phyloP scores from a whole-genome alignment of 768 basidiomycete genomes.

The Tulasnella sp. region DNA sequence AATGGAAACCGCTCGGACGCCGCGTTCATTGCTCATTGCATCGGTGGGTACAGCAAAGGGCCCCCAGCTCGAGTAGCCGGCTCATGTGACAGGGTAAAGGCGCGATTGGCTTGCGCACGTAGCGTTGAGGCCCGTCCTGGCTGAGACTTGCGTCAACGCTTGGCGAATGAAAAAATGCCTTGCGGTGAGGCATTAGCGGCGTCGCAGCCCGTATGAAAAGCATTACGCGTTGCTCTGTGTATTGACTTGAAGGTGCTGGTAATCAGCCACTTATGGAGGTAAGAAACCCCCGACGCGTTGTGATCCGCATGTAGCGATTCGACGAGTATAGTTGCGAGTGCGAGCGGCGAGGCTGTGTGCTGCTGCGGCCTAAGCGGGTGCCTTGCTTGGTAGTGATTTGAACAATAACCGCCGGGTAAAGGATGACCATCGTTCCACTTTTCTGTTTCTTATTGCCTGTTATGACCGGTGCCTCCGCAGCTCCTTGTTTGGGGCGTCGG shows the following conservation, averaged over 20 bases:
- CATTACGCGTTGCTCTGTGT: neutral
- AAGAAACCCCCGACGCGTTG: neutral
- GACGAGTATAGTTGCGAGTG: neutral
- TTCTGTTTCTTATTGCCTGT: neutral
- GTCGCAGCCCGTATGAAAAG: neutral
- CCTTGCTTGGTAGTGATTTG: neutral
- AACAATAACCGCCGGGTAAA: neutral
- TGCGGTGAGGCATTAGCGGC: neutral
- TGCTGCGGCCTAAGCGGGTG: neutral
- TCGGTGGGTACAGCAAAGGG: neutral
- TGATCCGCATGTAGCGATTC: neutral
- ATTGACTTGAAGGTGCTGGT: neutral
- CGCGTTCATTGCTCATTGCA: neutral
- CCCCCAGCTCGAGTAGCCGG: neutral
- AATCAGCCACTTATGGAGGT: neutral
- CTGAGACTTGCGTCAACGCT: neutral
- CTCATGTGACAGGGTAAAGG: neutral
- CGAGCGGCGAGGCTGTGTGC: neutral
- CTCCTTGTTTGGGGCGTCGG: neutral
- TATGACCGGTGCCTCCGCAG: neutral
- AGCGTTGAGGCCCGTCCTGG: neutral
- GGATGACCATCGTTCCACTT: neutral
- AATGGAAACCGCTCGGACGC: constrained; percentile 1
- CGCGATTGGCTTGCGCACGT: neutral
- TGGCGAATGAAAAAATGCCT: neutral